These are phyloP conservation scores for Diaporthe eres DNA, from an alignment of 2,329 filamentous ascomycete species.

Conservation along the genomic window DNA sequence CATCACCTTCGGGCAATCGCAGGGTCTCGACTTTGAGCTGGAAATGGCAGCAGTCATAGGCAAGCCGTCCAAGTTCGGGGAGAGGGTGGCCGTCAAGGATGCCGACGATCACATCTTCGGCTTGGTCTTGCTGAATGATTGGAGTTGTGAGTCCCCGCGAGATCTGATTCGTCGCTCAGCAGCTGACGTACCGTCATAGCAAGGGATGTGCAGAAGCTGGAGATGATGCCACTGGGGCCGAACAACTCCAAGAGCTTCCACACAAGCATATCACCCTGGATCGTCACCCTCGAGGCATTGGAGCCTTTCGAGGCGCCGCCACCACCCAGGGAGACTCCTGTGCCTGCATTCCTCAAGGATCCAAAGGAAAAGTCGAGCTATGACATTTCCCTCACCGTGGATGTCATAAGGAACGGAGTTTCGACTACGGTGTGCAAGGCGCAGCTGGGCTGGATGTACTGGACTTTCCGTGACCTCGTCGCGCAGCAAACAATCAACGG, in stretches of 20 bases:
- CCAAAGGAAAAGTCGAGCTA: conserved; percentile 53
- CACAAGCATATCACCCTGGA: conserved; percentile 73
- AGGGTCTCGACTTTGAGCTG: conserved; percentile 58
- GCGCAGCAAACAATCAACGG: conserved; percentile 55
- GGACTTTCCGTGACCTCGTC: conserved; percentile 55
- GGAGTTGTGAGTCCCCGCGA: conserved; percentile 60
- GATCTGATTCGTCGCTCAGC: conserved; percentile 46
- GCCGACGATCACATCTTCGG: conserved; percentile 74
- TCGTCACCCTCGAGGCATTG: conserved; percentile 73
- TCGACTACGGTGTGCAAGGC: conserved; percentile 49
- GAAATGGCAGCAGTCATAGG: conserved; percentile 62
- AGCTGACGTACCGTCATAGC: conserved; percentile 51
- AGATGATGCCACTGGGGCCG: conserved; percentile 73
- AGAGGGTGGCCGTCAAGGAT: conserved; percentile 57
- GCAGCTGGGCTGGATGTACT: conserved; percentile 53
- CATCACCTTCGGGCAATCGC: conserved; percentile 50
- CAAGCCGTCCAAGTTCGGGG: conserved; percentile 54
- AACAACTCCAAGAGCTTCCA: conserved; percentile 73
- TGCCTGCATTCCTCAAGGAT: conserved; percentile 53
- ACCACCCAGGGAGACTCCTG: conserved; percentile 44
- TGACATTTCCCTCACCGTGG: conserved; percentile 49
- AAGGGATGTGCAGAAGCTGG: conserved; percentile 72
- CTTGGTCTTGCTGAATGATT: conserved; percentile 74
- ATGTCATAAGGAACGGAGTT: conserved; percentile 46
- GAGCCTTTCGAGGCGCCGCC: conserved; percentile 67